Evolutionary conservation across 176 grass and related monocot genomes (phyloP).

Genomic region (Pharus latifolius): DNA sequence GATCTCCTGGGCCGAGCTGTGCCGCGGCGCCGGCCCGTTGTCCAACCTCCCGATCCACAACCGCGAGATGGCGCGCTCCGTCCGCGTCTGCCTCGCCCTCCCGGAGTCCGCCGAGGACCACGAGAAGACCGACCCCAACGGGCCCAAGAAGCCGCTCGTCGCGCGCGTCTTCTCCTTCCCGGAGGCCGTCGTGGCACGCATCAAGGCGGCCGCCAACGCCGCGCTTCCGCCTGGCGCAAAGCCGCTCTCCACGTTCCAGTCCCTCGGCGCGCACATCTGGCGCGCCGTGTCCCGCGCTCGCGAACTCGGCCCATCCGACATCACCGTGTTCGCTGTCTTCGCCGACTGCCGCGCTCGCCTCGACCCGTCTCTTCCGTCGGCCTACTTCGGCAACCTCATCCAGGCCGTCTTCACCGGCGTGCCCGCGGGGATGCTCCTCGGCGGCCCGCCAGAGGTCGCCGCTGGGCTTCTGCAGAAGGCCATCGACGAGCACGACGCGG

Average conservation of each 20-base stretch:
- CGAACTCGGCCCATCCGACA: slow-evolving; percentile 52
- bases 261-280: slow-evolving; percentile 82
- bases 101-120: slow-evolving; percentile 51
- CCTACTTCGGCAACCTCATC: slow-evolving; percentile 97
- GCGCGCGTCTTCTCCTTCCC: slow-evolving; percentile 82
- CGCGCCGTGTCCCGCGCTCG: slow-evolving; percentile 69
- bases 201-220: slow-evolving; percentile 69
- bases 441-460: slow-evolving; percentile 32
- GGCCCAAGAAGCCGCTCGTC: slow-evolving; percentile 48
- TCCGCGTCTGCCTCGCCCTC: slow-evolving; percentile 51
- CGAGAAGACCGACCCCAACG: slow-evolving; percentile 75
- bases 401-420: slow-evolving; percentile 94
- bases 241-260: slow-evolving; percentile 92
- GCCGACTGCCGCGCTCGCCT: slow-evolving; percentile 76
- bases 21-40: slow-evolving; percentile 15
- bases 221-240: slow-evolving; percentile 39
- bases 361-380: slow-evolving; percentile 49
- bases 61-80: slow-evolving; percentile 46
- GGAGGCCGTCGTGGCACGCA: slow-evolving; percentile 26
- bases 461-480: slow-evolving; percentile 58
- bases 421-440: slow-evolving; percentile 65
- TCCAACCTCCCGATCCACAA: slow-evolving; percentile 46
- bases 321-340: slow-evolving; percentile 90
- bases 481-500: slow-evolving; percentile 66
- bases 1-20: slow-evolving; percentile 80